Evolutionary conservation across 1,284 basidiomycete species (phyloP), one percentile per base, ranked within the genome.

Genomic region (Cutaneotrichosporon sp.): DNA sequence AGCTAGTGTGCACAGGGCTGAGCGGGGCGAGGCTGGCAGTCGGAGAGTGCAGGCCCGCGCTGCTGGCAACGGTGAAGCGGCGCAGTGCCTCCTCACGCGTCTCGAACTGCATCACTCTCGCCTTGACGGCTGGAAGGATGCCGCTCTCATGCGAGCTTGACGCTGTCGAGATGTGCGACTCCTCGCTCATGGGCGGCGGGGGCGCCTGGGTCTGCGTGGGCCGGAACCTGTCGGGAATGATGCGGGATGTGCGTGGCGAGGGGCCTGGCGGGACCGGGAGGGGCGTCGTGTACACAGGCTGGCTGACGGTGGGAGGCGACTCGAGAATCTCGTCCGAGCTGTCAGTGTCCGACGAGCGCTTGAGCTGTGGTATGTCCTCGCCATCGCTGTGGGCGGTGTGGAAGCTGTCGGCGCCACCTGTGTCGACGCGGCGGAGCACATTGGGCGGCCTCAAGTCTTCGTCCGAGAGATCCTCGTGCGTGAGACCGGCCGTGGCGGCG

Each of bases 41-140:
- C 34, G 63, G 56, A 20, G 62, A 51, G 42, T 27, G 22, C n/a
- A 57, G 42, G 9, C 54, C 61, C 1, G 65, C 65, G 9, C 67
- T 67, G 6, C 68, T 67, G 1, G 65, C 66, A n/a, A 76, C 72
- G 22, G 71, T 70, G 56, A 78, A 75, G 49, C 72, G 72, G 20
- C 74, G 63, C 38, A 77, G 60, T 0, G 75, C 73, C 54, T 75
- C 70, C 29, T 76, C 68, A 10, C 77, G 65, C 20, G 67, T 67
- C 57, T 80, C 73, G 31, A 80, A 63, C 58, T 75, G 72, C 9
- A 66, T 69, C 20, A 79, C 73, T 59, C 75, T 76, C 25, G 59
- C 69, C 53, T 66, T 60, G 33, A 75, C 66, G 1, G 67, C 62
- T 22, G 75, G 75, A 3, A 76, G 60, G 34, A 66, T 54, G 33